Conservation (phyloP, 2,329 filamentous ascomycete species). For the Cercospora canescens region DNA sequence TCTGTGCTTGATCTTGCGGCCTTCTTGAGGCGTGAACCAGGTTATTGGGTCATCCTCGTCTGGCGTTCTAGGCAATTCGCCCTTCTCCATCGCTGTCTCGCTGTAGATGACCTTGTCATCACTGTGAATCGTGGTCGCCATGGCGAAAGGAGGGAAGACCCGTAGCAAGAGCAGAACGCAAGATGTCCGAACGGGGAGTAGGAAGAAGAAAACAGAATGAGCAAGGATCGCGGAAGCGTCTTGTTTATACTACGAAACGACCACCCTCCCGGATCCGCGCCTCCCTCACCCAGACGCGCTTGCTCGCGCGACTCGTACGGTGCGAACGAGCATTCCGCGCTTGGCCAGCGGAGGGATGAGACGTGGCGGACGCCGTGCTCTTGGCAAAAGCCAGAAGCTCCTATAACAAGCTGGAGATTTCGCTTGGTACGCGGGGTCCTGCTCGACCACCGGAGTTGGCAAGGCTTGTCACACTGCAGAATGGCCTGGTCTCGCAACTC, state of each 20-base stretch:
- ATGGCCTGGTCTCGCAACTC: not conserved
- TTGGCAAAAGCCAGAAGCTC: not conserved
- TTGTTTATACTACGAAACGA: not conserved
- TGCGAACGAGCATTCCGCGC: not conserved
- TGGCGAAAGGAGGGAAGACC: not conserved
- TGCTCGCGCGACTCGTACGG: not conserved
- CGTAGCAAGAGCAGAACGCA: not conserved
- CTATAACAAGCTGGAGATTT: not conserved
- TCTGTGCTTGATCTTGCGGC: slow-evolving; percentile 65
- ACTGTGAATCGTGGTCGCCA: not conserved
- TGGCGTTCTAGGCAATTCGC: not conserved
- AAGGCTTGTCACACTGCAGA: not conserved
- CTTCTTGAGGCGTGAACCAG: slow-evolving; percentile 59
- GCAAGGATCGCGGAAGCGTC: not conserved
- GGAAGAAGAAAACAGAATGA: not conserved
- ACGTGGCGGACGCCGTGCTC: not conserved
- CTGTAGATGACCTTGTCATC: not conserved
- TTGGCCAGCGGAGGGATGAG: not conserved
- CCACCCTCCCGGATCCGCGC: not conserved
- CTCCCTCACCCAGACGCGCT: not conserved
- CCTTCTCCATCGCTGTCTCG: not conserved
- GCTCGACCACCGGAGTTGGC: not conserved
- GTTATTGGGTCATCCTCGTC: slow-evolving; percentile 32
- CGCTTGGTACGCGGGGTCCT: not conserved
- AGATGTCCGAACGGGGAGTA: not conserved